Base-by-base conservation (phyloP, 768 basidiomycete species). In the Phaffia australis region DNA sequence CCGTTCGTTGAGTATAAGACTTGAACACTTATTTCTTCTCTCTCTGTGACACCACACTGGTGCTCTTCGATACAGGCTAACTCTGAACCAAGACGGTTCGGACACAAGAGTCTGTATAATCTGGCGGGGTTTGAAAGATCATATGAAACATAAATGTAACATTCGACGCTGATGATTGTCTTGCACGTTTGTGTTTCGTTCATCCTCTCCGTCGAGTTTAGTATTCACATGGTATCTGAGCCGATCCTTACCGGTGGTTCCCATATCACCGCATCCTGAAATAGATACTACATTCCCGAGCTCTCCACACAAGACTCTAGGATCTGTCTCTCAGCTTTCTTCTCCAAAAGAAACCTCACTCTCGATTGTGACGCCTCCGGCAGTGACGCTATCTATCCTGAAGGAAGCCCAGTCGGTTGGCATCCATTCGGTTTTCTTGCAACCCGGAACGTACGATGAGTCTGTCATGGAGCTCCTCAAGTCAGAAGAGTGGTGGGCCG, bases 331-430 rank as follows among this genome's bases (percentile, higher is more conserved):
- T 0, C 81, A 84, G 42, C 82, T 91, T 30, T 72, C 82, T 15
- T 76, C 75, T 18, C 87, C 88, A 1, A 74, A 79, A 1, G 78
- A 83, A 70, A 92, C 89, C 0, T 85, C 86, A 14, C 78, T 91
- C 67, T 87, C 86, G 72, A 82, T 92, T 70, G 80, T 91, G 71
- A 90, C 89, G 0, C 85, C 87, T 29, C 81, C 86, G 21, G 84
- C 84, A 79, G 88, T 85, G 68, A 63, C 66, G n/a, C 54, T 67
- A 25, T 2, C 15, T 3, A 35, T 67, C 23, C 60, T 67, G 29
- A 25, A 18, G 2, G 60, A 62, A 21, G 67, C 67, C 6, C 27
- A 32, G 21, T 1, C 3, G 2, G 35, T 48, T 16, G 67, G 57
- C 25, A 48, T 69, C 3, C 29, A 48, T 25, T 47, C 55, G 21